phyloP scores from a whole-genome alignment of 116 monocot genomes.

The Papilionanthe hybrid region DNA sequence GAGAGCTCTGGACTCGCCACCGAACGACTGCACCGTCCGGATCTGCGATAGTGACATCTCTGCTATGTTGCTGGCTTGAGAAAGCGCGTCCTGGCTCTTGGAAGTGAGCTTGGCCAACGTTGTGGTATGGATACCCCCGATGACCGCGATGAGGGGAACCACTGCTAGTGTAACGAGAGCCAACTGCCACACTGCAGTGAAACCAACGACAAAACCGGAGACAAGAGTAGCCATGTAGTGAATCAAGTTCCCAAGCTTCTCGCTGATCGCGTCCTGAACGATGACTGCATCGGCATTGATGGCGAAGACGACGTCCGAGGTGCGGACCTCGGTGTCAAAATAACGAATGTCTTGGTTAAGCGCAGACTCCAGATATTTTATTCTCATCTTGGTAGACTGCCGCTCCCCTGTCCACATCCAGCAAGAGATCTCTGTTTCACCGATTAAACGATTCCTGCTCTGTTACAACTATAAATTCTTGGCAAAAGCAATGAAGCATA shows the following conservation, averaged over 20 bases:
- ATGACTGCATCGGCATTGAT: conserved; percentile 76
- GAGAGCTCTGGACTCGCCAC: conserved; percentile 68
- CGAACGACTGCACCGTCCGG: conserved; percentile 73
- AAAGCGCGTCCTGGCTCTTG: conserved; percentile 72
- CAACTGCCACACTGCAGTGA: conserved; percentile 89
- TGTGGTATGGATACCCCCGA: conserved; percentile 76
- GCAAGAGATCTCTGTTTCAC: conserved; percentile 75
- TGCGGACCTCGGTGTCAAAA: conserved; percentile 89
- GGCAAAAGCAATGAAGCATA: neutral
- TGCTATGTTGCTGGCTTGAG: conserved; percentile 73
- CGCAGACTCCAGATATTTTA: conserved; percentile 69
- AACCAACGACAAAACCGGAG: conserved; percentile 84
- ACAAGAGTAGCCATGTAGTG: conserved; percentile 94
- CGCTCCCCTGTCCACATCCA: conserved; percentile 99
- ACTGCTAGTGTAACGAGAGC: conserved; percentile 94
- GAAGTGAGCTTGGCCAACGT: conserved; percentile 66
- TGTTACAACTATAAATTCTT: neutral
- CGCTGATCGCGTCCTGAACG: conserved; percentile 99
- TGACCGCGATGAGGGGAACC: conserved; percentile 80
- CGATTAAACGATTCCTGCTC: neutral
- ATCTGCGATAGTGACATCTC: conserved; percentile 93
- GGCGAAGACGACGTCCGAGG: conserved; percentile 80
- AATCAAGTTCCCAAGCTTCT: conserved; percentile 97
- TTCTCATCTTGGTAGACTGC: conserved; percentile 73
- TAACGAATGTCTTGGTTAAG: conserved; percentile 82